phyloP scores from a whole-genome alignment of 306 rosid genomes.

The Rosa multiflora region DNA sequence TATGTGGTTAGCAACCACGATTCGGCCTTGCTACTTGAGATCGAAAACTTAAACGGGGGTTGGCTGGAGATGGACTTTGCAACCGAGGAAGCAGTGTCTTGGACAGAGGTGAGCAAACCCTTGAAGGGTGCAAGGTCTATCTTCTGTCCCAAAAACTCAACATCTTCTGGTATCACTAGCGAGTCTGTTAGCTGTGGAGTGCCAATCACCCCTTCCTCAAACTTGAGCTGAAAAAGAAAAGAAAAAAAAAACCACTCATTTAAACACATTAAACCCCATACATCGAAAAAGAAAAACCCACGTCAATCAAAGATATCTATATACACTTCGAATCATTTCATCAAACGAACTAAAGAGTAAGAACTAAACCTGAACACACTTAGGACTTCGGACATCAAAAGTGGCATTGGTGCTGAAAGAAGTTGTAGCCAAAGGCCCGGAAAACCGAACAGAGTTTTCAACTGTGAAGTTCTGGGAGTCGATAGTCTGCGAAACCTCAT shows the following conservation, averaged over 20 bases:
- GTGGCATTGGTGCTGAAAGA: slow-evolving; percentile 84
- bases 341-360: neutral
- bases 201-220: slow-evolving; percentile 83
- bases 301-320: neutral
- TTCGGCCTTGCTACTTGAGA: slow-evolving; percentile 53
- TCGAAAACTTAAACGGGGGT: slow-evolving; percentile 76
- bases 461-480: slow-evolving; percentile 63
- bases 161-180: slow-evolving; percentile 77
- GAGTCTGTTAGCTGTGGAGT: slow-evolving; percentile 95
- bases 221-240: slow-evolving; percentile 53
- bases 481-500: slow-evolving; percentile 87
- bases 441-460: slow-evolving; percentile 77
- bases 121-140: slow-evolving; percentile 71
- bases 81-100: slow-evolving; percentile 80
- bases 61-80: slow-evolving; percentile 66
- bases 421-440: slow-evolving; percentile 79
- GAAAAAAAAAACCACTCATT: neutral
- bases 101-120: slow-evolving; percentile 64
- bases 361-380: slow-evolving; percentile 70
- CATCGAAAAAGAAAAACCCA: neutral
- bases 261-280: neutral
- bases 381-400: slow-evolving; percentile 83
- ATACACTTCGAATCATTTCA: neutral
- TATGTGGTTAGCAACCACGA: slow-evolving; percentile 89
- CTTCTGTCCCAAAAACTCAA: slow-evolving; percentile 80